These are phyloP conservation scores for Paxillus ammoniavirescens DNA, from an alignment of 768 basidiomycete species.

Conservation along the genomic window DNA sequence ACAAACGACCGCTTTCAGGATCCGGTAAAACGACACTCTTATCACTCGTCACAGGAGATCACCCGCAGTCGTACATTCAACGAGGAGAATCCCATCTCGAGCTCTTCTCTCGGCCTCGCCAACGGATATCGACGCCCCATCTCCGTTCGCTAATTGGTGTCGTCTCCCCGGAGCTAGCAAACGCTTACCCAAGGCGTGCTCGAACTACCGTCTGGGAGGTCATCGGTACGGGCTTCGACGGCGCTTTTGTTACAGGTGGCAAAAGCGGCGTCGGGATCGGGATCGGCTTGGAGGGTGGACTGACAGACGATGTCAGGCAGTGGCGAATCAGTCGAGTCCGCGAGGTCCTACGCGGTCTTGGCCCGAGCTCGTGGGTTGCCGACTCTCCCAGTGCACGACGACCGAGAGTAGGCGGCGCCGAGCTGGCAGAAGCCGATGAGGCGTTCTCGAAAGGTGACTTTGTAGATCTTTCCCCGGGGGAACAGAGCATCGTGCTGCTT, in stretches of 20 bases:
- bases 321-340: constrained; percentile 46
- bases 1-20: constrained; percentile 40
- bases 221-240: constrained; percentile 85
- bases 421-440: constrained; percentile 22
- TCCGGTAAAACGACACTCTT: constrained; percentile 95
- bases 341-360: constrained; percentile 63
- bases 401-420: neutral
- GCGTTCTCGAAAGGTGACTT: constrained; percentile 55
- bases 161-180: constrained; percentile 86
- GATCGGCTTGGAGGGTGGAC: constrained; percentile 37
- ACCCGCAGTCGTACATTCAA: constrained; percentile 91
- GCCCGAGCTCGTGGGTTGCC: constrained; percentile 51
- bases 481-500: constrained; percentile 79
- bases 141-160: constrained; percentile 72
- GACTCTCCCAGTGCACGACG: neutral
- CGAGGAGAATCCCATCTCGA: constrained; percentile 40
- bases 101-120: constrained; percentile 64
- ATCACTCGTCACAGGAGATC: constrained; percentile 88
- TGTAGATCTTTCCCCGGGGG: constrained; percentile 62
- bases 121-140: constrained; percentile 62
- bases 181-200: constrained; percentile 80
- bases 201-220: constrained; percentile 74
- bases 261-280: constrained; percentile 46
- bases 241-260: constrained; percentile 64
- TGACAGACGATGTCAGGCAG: constrained; percentile 32